A percentile compares a stretch with the other conserved stretches of the same genome.
Conservation (phyloP, 257 asterid species). For the Jaltomata sinuosa region DNA sequence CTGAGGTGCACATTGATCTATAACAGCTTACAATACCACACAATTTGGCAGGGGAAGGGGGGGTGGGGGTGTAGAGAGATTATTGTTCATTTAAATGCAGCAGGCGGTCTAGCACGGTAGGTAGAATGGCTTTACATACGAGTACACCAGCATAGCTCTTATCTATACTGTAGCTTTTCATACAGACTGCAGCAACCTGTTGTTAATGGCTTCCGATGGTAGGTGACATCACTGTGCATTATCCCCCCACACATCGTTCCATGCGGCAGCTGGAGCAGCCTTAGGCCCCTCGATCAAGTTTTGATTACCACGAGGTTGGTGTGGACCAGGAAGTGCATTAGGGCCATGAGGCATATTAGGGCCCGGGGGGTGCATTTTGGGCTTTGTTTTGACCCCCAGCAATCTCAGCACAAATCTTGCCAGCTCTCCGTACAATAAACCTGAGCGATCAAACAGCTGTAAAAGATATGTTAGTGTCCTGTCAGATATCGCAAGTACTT, state of each 20-base stretch:
- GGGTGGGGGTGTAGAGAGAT: background rate
- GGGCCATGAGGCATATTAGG: slow-evolving; percentile 54
- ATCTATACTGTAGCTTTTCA: background rate
- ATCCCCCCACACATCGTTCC: slow-evolving; percentile 79
- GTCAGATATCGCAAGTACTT: background rate
- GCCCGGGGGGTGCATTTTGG: slow-evolving; percentile 52
- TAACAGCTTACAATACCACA: background rate
- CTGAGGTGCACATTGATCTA: background rate
- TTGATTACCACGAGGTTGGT: slow-evolving; percentile 36
- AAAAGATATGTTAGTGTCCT: background rate
- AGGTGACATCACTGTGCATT: slow-evolving; percentile 7
- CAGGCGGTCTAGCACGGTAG: background rate
- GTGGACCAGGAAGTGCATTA: slow-evolving; percentile 59
- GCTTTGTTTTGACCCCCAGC: slow-evolving; percentile 63
- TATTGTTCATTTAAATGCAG: background rate
- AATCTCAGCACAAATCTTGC: slow-evolving; percentile 91
- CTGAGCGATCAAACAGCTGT: slow-evolving; percentile 91
- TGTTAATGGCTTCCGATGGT: background rate
- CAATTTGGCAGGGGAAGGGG: background rate
- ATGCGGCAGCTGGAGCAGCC: slow-evolving; percentile 56
- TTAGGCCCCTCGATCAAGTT: slow-evolving; percentile 65
- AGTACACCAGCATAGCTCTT: background rate
- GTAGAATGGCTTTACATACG: background rate
- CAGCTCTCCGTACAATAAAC: slow-evolving; percentile 86
- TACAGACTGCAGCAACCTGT: background rate